These are phyloP conservation scores for Colletotrichum tamarilloi DNA, from an alignment of 2,329 filamentous ascomycete genomes.

Conservation along the genomic window DNA sequence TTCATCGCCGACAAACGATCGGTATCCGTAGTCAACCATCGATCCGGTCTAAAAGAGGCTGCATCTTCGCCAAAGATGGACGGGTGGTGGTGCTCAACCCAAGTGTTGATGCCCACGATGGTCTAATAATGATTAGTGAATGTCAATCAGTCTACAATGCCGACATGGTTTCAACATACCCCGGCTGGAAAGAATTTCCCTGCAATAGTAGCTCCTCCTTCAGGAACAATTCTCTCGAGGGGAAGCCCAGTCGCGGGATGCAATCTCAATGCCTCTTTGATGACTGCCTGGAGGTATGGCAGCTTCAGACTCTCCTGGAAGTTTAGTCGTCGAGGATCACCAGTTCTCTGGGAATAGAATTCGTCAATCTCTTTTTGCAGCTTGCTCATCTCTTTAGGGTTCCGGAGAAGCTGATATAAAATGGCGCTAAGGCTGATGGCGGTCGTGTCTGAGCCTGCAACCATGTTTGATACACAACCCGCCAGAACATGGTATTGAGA, in stretches of 20 bases:
- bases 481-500: conserved; percentile 42
- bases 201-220: conserved; percentile 53
- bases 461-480: conserved; percentile 38
- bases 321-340: conserved; percentile 25
- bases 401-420: conserved; percentile 41
- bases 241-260: conserved; percentile 59
- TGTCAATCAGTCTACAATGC: background rate
- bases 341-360: conserved; percentile 27
- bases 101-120: conserved; percentile 53
- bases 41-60: conserved; percentile 50
- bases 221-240: conserved; percentile 58
- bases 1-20: conserved; percentile 32
- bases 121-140: conserved; percentile 33
- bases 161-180: conserved; percentile 25
- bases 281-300: conserved; percentile 61
- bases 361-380: conserved; percentile 52
- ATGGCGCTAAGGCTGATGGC: conserved; percentile 45
- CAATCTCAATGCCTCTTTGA: conserved; percentile 64
- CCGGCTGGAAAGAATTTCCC: conserved; percentile 45
- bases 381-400: conserved; percentile 37
- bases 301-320: conserved; percentile 45
- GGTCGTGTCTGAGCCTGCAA: conserved; percentile 50
- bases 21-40: conserved; percentile 44
- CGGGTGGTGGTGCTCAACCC: conserved; percentile 52
- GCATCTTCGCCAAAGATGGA: conserved; percentile 50